A percentile compares a stretch with the other conserved stretches of the same genome.
These are phyloP conservation scores for Taxillus chinensis DNA, from an alignment of 164 flowering plant species.

Conservation along the genomic window DNA sequence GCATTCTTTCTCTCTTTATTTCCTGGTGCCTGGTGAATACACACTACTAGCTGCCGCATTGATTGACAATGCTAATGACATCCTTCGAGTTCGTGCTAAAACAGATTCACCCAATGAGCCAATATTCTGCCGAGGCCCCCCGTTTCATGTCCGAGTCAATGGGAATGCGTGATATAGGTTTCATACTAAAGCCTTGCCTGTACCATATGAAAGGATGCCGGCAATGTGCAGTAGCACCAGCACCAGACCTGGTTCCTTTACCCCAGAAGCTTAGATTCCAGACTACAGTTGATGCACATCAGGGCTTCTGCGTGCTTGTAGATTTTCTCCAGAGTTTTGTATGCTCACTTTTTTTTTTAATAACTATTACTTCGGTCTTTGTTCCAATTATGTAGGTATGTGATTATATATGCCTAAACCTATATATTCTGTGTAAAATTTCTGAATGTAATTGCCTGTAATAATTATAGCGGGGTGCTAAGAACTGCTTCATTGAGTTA, in stretches of 20 bases:
- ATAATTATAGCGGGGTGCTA: too few species aligned
- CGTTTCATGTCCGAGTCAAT: slow-evolving; percentile 68
- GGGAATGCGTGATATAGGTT: slow-evolving; percentile 36
- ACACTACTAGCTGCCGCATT: slow-evolving; percentile 85
- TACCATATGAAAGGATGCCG: background rate
- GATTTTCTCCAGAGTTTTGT: too few species aligned
- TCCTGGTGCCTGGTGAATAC: slow-evolving; percentile 94
- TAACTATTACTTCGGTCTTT: too few species aligned
- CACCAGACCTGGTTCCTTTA: background rate
- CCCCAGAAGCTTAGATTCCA: too few species aligned
- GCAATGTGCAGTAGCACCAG: background rate
- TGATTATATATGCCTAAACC: too few species aligned
- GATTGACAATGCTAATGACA: slow-evolving; percentile 74
- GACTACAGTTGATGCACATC: too few species aligned
- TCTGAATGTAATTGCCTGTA: too few species aligned
- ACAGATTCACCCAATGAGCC: slow-evolving; percentile 69
- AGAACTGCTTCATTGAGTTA: too few species aligned
- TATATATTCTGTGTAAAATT: too few species aligned
- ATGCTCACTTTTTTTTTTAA: too few species aligned
- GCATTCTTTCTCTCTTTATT: slow-evolving; percentile 74
- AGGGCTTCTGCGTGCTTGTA: too few species aligned
- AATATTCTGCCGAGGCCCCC: slow-evolving; percentile 87
- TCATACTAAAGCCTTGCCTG: background rate
- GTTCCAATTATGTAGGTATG: too few species aligned
- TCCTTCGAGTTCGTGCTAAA: slow-evolving; percentile 88